Conservation (phyloP, 2,329 filamentous ascomycete species). For the Septoria petroselini region DNA sequence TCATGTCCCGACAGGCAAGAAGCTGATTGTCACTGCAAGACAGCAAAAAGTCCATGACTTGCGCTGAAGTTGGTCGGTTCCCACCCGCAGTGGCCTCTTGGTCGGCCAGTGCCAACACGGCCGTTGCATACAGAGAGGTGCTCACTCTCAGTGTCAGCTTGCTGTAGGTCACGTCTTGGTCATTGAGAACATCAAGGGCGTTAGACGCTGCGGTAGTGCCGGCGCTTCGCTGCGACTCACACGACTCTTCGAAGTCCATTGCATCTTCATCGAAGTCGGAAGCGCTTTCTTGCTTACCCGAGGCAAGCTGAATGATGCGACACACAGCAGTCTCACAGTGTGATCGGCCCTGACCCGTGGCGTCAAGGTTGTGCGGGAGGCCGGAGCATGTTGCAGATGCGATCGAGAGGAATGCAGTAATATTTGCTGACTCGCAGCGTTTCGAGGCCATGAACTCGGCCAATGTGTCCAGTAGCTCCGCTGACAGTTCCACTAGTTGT, state of each 20-base stretch:
- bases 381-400: conserved; percentile 32
- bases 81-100: not conserved
- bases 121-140: conserved; percentile 27
- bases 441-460: conserved; percentile 37
- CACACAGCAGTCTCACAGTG: conserved; percentile 27
- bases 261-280: conserved; percentile 51
- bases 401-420: conserved; percentile 44
- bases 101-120: conserved; percentile 9
- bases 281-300: conserved; percentile 13
- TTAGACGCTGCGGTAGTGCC: conserved; percentile 40
- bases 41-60: conserved; percentile 29
- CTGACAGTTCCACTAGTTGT: conserved; percentile 32
- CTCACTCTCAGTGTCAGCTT: conserved; percentile 23
- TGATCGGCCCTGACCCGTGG: not conserved
- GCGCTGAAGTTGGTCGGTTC: conserved; percentile 11
- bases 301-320: conserved; percentile 15
- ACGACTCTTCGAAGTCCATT: conserved; percentile 66
- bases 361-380: conserved; percentile 3
- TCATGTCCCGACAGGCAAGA: conserved; percentile 28
- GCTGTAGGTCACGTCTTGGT: conserved; percentile 30
- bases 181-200: conserved; percentile 48
- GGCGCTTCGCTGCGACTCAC: conserved; percentile 58
- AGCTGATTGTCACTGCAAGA: conserved; percentile 25
- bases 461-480: conserved; percentile 34
- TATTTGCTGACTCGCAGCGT: conserved; percentile 44